A percentile compares a stretch with the other conserved stretches of the same genome.
Evolutionary conservation across 306 rosid species (phyloP).

Genomic region (Inga laurina): DNA sequence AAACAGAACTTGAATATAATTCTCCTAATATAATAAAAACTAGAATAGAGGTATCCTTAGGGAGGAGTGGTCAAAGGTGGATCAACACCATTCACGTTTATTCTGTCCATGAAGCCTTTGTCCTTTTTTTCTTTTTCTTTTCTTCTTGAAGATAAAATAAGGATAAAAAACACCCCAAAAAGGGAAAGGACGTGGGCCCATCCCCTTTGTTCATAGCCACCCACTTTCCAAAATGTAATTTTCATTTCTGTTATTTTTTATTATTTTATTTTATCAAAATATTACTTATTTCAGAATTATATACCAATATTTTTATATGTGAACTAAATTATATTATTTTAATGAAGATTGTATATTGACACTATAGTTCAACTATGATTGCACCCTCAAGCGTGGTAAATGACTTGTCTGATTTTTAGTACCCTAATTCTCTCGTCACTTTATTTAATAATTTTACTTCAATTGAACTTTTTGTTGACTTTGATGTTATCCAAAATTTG

Average conservation of each 20-base stretch:
- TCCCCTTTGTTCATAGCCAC: slow-evolving; percentile 24
- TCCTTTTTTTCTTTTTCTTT: neutral
- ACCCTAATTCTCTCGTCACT: neutral
- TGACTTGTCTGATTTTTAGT: no score
- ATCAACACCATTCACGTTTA: neutral
- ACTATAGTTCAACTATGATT: no score
- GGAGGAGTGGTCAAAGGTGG: neutral
- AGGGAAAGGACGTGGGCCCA: slow-evolving; percentile 41
- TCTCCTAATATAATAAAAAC: no score
- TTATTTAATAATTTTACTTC: no score
- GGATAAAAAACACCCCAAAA: neutral
- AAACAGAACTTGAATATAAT: no score
- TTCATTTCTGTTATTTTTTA: neutral
- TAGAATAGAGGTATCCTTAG: neutral
- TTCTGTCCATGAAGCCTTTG: neutral
- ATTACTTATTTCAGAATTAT: no score
- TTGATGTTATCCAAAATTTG: neutral
- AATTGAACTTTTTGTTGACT: neutral
- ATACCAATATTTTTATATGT: no score
- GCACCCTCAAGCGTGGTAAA: no score
- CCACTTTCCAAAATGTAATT: slow-evolving; percentile 22
- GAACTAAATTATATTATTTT: no score
- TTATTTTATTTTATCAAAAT: no score
- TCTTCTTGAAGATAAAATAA: neutral
- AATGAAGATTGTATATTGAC: no score